Evolutionary conservation across 768 basidiomycete genomes (phyloP).

Genomic region (Cystofilobasidium macerans): DNA sequence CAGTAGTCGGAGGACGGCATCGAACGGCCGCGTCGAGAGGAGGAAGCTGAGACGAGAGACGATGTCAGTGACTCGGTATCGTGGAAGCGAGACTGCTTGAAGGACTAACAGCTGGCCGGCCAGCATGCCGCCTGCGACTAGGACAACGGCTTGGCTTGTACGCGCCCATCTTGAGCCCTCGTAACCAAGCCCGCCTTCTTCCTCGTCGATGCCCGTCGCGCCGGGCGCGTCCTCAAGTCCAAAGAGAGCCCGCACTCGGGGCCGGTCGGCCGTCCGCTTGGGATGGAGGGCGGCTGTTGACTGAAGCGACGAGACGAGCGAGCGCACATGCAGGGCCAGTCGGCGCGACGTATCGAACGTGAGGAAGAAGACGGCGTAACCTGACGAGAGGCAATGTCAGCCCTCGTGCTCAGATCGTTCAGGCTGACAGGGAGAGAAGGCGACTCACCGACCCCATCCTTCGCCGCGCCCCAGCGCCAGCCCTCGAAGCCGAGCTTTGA

Average conservation of each 20-base stretch:
- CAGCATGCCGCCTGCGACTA: constrained; percentile 13
- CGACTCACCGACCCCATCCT: constrained; percentile 20
- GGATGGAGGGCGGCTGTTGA: neutral
- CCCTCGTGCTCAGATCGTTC: neutral
- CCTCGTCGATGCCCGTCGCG: neutral
- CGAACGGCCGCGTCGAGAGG: constrained; percentile 23
- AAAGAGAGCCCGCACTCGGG: constrained; percentile 14
- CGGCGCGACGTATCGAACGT: constrained; percentile 25
- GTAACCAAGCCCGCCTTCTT: constrained; percentile 6
- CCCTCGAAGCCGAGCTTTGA: constrained; percentile 19
- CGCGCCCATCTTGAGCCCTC: constrained; percentile 15
- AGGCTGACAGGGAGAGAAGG: neutral
- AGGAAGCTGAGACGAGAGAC: constrained; percentile 3
- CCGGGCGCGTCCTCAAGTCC: constrained; percentile 12
- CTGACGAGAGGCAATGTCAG: neutral
- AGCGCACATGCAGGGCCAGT: constrained; percentile 14
- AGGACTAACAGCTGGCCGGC: constrained; percentile 11
- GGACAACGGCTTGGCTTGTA: constrained; percentile 10
- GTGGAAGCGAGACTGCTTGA: neutral
- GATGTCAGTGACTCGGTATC: neutral
- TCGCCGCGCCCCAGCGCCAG: constrained; percentile 22
- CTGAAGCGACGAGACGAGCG: constrained; percentile 13
- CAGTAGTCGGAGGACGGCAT: constrained; percentile 19
- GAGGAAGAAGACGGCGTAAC: constrained; percentile 22
- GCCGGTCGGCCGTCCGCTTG: neutral